Base-by-base conservation (phyloP, 1,284 basidiomycete species). In the Apiotrichum siamense region DNA sequence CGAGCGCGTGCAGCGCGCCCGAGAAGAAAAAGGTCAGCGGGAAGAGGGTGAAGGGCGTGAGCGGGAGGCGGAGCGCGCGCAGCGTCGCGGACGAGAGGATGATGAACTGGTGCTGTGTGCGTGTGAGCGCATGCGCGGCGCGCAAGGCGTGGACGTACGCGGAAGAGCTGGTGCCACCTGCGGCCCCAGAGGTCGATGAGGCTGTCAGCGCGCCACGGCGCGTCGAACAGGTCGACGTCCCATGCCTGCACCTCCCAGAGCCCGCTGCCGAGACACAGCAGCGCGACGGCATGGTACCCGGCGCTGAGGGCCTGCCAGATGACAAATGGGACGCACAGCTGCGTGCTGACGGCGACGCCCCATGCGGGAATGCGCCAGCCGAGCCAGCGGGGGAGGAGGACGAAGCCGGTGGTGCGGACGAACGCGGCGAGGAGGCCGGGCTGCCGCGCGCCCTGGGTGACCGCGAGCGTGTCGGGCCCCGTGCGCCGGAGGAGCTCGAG, bases 151-250 rank as follows among this genome's bases (percentile, higher is more conserved):
- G 1, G 15, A 66, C 67, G 55, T 45, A 72, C 68, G 24, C 67
- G 60, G 51, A 44, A 44, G 27, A 72, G 44, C 63, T 72, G 69
- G 58, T 75, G 73, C 73, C 73, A 75, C 31, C 73, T 44, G 42
- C 58, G 61, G 5, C 73, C 72, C 73, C 73, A 75, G 24, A 75
- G 61, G 26, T 73, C 67, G 37, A 72, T 51, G 37, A 75, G 33
- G 48, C 64, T 67, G 49, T 68, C 67, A 3, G 67, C 64, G 26
- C 41, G 51, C 54, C 65, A 64, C 3, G 72, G 71, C 26, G 47
- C 40, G 45, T 70, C 60, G 46, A 72, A 69, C 32, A 75, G 50
- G 48, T 67, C 63, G 25, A 64, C 57, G 49, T 69, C 64, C 70
- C 69, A 74, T 3, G 55, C 55, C 32, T 64, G 59, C 7, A 58